Evolutionary conservation across 2,329 filamentous ascomycete species (phyloP).

Genomic region (Stachybotrys chartarum): DNA sequence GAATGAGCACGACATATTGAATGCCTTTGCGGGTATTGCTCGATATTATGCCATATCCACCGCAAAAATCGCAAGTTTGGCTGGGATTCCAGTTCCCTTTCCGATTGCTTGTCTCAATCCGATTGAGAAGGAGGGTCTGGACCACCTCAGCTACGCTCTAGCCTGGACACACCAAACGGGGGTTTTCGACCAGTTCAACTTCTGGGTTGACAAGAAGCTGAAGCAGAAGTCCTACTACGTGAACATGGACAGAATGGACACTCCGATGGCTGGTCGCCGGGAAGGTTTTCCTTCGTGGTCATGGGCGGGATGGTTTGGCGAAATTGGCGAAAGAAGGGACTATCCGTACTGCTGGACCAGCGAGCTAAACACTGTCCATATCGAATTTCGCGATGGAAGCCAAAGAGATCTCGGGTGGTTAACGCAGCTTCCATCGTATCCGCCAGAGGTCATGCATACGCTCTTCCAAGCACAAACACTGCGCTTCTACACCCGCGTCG

Average conservation of each 20-base stretch:
- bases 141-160: constrained; percentile 1
- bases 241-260: background rate
- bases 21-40: background rate
- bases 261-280: background rate
- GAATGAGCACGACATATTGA: background rate
- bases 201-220: no score
- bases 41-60: background rate
- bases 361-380: background rate
- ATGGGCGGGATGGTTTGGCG: constrained; percentile 1
- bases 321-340: background rate
- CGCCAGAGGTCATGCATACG: background rate
- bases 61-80: background rate
- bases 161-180: background rate
- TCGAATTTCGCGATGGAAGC: background rate
- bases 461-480: background rate
- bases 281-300: background rate
- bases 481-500: background rate
- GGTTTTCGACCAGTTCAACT: background rate
- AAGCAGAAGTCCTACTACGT: background rate
- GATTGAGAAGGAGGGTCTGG: background rate
- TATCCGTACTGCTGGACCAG: constrained; percentile 1
- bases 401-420: background rate
- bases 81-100: background rate
- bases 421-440: background rate
- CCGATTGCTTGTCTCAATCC: background rate